Percentiles rank a stretch among this genome's conserved stretches.
Evolutionary conservation across 1,284 basidiomycete genomes (phyloP).

Genomic region (Lignosus rhinocerotis): DNA sequence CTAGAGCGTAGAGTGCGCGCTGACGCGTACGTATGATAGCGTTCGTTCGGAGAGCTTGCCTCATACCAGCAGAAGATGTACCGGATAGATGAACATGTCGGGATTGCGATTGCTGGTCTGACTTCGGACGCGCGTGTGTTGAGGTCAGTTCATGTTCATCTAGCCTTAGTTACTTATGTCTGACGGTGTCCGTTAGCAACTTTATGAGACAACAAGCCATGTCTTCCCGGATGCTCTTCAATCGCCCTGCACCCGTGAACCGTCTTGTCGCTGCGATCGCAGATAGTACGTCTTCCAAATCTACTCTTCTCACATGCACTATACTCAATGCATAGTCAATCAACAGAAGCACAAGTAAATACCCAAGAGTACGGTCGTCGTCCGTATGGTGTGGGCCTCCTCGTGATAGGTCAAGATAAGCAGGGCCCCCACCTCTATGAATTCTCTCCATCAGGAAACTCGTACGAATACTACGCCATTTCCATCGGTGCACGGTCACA

Average conservation of each 20-base stretch:
- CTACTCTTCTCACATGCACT: not conserved
- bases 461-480: conserved; percentile 98
- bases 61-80: conserved; percentile 99
- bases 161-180: not conserved
- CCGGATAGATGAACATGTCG: conserved; percentile 98
- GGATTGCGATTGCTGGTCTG: conserved; percentile 96
- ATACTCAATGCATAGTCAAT: not conserved
- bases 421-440: conserved; percentile 97
- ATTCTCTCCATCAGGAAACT: conserved; percentile 96
- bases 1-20: no score
- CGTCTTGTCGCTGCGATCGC: conserved; percentile 92
- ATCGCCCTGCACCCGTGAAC: conserved; percentile 92
- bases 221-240: conserved; percentile 92
- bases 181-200: conserved; percentile 60
- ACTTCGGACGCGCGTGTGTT: conserved; percentile 97
- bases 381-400: conserved; percentile 98
- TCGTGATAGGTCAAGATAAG: conserved; percentile 95
- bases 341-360: conserved; percentile 93
- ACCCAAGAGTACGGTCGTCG: conserved; percentile 98
- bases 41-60: conserved; percentile 98
- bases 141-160: conserved; percentile 55
- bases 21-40: conserved; percentile 45
- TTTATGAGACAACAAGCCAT: conserved; percentile 99
- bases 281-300: conserved; percentile 72
- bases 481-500: conserved; percentile 97